Evolutionary conservation across 139 green algal species (phyloP), one percentile per base, ranked within the genome.

Genomic region (Chlorella sp.): DNA sequence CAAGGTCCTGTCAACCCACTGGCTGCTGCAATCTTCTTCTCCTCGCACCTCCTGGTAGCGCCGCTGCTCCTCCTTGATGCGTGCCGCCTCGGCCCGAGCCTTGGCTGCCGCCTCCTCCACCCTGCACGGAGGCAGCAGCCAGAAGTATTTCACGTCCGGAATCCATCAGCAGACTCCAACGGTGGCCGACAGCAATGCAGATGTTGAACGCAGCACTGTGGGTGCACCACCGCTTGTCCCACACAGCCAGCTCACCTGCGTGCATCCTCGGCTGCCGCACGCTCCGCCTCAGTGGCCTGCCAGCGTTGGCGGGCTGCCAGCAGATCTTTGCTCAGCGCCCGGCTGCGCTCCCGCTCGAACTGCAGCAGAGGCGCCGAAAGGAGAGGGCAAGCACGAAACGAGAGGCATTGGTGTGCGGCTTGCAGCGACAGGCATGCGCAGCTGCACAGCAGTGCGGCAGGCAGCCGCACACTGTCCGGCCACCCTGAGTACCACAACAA

Each of bases 101-200:
- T 73, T 80, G 30, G 76, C 75, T 17, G 82, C 75, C 24, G 60
- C 82, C 75, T 88, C 82, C 75, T 90, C 65, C 32, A 90, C 86
- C 56, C 86, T 79, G 60, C 51, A 34, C 26, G 26, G 54, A 8
- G 36, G 22, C 38, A 80, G n/a, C n/a, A n/a, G n/a, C n/a, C n/a
- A n/a, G n/a, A n/a, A n/a, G n/a, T n/a, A n/a, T n/a, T n/a, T n/a
- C n/a, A n/a, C n/a, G n/a, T n/a, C n/a, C n/a, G n/a, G n/a, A n/a
- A n/a, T n/a, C n/a, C n/a, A n/a, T n/a, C n/a, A n/a, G n/a, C n/a
- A n/a, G n/a, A n/a, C n/a, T n/a, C n/a, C n/a, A n/a, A n/a, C n/a
- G n/a, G n/a, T n/a, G n/a, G n/a, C n/a, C n/a, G n/a, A n/a, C n/a
- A n/a, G n/a, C n/a, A n/a, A n/a, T n/a, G n/a, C n/a, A n/a, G n/a